These are phyloP conservation scores for Talaromyces thailandensis DNA, from an alignment of 495 filamentous ascomycete genomes.

Conservation along the genomic window DNA sequence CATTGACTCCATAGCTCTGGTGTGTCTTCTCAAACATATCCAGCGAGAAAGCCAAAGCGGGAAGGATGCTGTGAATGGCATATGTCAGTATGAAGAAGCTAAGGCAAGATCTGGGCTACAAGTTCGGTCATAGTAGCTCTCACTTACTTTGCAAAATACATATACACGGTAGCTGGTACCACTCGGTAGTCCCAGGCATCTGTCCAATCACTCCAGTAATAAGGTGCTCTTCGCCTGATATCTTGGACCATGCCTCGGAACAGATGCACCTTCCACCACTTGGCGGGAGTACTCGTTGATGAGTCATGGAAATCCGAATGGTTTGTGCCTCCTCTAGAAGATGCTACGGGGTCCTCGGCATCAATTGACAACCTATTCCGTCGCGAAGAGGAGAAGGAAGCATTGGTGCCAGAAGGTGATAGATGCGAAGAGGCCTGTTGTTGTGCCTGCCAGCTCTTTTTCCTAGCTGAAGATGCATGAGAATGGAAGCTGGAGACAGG, in stretches of 20 bases:
- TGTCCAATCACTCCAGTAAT: slow-evolving; percentile 68
- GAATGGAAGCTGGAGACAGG: slow-evolving; percentile 1
- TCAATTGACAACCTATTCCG: background rate
- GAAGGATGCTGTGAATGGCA: slow-evolving; percentile 52
- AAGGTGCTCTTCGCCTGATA: slow-evolving; percentile 61
- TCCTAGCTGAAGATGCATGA: background rate
- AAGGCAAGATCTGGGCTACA: background rate
- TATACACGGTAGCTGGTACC: slow-evolving; percentile 73
- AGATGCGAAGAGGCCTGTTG: background rate
- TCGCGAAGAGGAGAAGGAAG: background rate
- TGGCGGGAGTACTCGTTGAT: background rate
- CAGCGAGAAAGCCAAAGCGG: slow-evolving; percentile 73
- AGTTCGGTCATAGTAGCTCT: background rate
- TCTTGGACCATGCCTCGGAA: slow-evolving; percentile 65
- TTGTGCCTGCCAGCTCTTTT: background rate
- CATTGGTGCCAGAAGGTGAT: background rate
- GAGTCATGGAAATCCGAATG: background rate
- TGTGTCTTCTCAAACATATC: slow-evolving; percentile 80
- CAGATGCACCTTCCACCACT: slow-evolving; percentile 53
- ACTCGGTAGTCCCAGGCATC: slow-evolving; percentile 84
- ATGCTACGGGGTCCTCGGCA: background rate
- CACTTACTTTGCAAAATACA: slow-evolving; percentile 82
- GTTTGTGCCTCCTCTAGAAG: background rate
- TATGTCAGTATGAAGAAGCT: background rate
- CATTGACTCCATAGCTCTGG: slow-evolving; percentile 76